A percentile compares a stretch with the other conserved stretches of the same genome.
Conservation (phyloP, 1,284 basidiomycete genomes). For the Peniophora sp. region DNA sequence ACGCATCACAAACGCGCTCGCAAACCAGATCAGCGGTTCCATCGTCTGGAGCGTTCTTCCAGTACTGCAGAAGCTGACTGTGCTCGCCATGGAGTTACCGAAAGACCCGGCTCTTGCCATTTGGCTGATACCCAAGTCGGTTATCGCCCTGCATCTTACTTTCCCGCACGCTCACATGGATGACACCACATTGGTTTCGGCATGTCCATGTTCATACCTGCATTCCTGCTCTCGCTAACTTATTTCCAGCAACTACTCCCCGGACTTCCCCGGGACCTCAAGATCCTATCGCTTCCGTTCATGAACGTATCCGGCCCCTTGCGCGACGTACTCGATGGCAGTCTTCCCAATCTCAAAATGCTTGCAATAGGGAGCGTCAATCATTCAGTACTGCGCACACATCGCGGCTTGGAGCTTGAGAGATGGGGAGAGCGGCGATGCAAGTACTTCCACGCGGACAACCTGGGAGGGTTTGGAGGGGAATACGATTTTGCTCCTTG, state of each 20-base stretch:
- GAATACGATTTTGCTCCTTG: slow-evolving; percentile 53
- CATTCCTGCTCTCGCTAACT: neutral
- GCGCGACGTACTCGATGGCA: neutral
- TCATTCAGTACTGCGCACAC: neutral
- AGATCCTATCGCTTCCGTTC: slow-evolving; percentile 46
- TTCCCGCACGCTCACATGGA: slow-evolving; percentile 21
- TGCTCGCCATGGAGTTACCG: slow-evolving; percentile 54
- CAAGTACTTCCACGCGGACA: slow-evolving; percentile 33
- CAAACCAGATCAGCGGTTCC: slow-evolving; percentile 48
- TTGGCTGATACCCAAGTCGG: slow-evolving; percentile 58
- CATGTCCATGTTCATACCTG: slow-evolving; percentile 10
- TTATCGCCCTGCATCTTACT: slow-evolving; percentile 45
- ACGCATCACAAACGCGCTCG: slow-evolving; percentile 38
- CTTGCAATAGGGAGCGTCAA: neutral
- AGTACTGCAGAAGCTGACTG: slow-evolving; percentile 37
- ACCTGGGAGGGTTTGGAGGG: slow-evolving; percentile 37
- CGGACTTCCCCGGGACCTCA: slow-evolving; percentile 46
- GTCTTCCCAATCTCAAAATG: neutral
- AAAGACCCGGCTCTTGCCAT: slow-evolving; percentile 54
- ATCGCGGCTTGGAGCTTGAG: neutral
- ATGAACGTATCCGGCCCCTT: neutral
- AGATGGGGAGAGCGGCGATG: neutral
- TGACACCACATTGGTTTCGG: slow-evolving; percentile 21
- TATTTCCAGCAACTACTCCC: slow-evolving; percentile 45
- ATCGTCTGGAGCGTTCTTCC: slow-evolving; percentile 66